Evolutionary conservation across 2,329 filamentous ascomycete species (phyloP), one percentile per base, ranked within the genome.

Genomic region (Fusarium buharicum): DNA sequence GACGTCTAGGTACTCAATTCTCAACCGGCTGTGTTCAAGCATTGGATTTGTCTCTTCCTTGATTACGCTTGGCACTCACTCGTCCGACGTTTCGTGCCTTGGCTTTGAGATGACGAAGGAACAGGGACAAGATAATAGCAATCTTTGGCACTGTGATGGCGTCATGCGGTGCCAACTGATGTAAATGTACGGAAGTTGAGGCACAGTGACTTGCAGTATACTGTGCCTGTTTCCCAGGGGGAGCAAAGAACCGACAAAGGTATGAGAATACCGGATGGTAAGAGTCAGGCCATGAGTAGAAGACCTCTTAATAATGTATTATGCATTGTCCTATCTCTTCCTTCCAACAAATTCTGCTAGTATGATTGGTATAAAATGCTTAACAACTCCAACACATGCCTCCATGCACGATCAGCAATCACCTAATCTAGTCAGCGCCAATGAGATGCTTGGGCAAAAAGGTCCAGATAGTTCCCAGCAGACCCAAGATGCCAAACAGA

Each of bases 391-490:
- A 22, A 31, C 47, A 52, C 36, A 62, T 62, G 58, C 52, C 30
- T 22, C 31, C 13, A 36, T 51, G 40, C 22, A 49, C 14, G 31
- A 43, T 16, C 33, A 17, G 28, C 30, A 31, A 27, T 22, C n/a
- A 41, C 12, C 17, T 43, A 10, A 20, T 44, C 46, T 63, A 71
- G 43, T 80, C 77, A 44, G 82, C 83, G 38, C 86, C 86, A 71
- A 94, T 85, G 65, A 89, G 78, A 61, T 88, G 85, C 79, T 90
- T 93, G 4, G 93, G 93, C 71, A 97, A 76, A 76, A 95, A 95
- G 5, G 93, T 93, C 86, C 92, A 97, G 3, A 92, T 83, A 0
- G 94, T 98, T 40, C 93, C 93, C 5, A 94, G 74, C 16, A 88
- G 68, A 12, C 91, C 94, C 73, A 97, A 77, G 17, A 87, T 71